These are phyloP conservation scores for Paraurostyla sp. DNA, from an alignment of 73 alveolate genomes.

Conservation along the genomic window DNA sequence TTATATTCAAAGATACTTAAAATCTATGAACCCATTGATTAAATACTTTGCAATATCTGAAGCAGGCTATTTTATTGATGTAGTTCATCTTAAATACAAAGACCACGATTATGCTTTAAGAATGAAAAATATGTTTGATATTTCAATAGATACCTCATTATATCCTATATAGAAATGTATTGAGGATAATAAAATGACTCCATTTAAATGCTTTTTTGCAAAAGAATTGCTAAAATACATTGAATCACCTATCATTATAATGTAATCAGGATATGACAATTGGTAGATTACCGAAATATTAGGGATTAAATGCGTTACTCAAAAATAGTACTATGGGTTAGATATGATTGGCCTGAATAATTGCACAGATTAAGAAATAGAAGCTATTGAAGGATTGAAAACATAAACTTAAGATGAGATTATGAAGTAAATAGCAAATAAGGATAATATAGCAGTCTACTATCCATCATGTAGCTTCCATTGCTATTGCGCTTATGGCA, in stretches of 20 bases:
- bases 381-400: not conserved
- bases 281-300: conserved; percentile 19
- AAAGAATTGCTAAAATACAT: not conserved
- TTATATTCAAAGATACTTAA: not conserved
- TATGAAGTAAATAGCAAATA: not conserved
- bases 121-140: not conserved
- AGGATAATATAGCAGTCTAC: not conserved
- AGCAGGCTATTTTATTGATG: conserved; percentile 14
- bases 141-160: not conserved
- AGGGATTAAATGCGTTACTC: not conserved
- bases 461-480: not conserved
- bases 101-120: conserved; percentile 3
- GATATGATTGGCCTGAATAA: not conserved
- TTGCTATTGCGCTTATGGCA: not conserved
- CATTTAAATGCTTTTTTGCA: not conserved
- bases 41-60: not conserved
- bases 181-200: not conserved
- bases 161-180: not conserved
- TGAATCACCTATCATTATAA: not conserved
- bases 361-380: not conserved
- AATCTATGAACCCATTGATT: not conserved
- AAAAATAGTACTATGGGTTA: not conserved
- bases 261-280: conserved; percentile 32
- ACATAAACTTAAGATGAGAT: not conserved
- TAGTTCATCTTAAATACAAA: not conserved